Conservation (phyloP, 1,139 yeast species). For the Yamadazyma aaseri region DNA sequence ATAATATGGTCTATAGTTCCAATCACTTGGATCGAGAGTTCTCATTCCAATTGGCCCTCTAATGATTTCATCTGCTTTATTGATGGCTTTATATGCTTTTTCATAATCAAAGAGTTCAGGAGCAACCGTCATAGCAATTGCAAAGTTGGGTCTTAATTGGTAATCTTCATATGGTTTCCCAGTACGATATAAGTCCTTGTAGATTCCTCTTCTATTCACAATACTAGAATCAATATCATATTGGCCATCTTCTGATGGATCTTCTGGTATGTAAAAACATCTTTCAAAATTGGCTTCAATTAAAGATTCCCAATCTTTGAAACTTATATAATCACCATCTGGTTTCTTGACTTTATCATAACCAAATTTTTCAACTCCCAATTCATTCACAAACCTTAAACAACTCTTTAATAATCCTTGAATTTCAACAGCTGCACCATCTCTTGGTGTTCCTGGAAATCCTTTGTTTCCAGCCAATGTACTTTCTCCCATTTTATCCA, state of each 20-base stretch:
- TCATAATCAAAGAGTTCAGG: conserved; percentile 78
- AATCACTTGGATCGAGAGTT: conserved; percentile 89
- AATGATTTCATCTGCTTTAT: conserved; percentile 66
- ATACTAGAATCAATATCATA: conserved; percentile 63
- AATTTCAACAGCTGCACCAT: conserved; percentile 94
- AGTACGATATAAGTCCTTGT: conserved; percentile 77
- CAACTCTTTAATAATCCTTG: conserved; percentile 85
- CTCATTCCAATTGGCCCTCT: conserved; percentile 92
- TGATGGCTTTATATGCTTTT: conserved; percentile 62
- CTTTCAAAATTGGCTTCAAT: conserved; percentile 74
- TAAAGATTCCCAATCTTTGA: conserved; percentile 68
- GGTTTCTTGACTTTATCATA: conserved; percentile 51
- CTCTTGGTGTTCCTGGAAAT: conserved; percentile 94
- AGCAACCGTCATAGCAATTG: conserved; percentile 90
- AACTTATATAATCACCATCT: conserved; percentile 56
- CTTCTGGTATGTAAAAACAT: conserved; percentile 70
- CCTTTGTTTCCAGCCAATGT: conserved; percentile 80
- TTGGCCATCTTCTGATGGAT: conserved; percentile 48
- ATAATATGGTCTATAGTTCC: conserved; percentile 89
- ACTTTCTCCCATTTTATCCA: conserved; percentile 99
- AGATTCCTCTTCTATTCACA: conserved; percentile 88
- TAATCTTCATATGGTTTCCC: conserved; percentile 93
- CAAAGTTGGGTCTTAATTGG: conserved; percentile 87
- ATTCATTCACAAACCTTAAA: conserved; percentile 69
- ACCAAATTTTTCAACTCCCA: conserved; percentile 45